Evolutionary conservation across 495 filamentous ascomycete genomes (phyloP).

Genomic region (Daldinia loculata): DNA sequence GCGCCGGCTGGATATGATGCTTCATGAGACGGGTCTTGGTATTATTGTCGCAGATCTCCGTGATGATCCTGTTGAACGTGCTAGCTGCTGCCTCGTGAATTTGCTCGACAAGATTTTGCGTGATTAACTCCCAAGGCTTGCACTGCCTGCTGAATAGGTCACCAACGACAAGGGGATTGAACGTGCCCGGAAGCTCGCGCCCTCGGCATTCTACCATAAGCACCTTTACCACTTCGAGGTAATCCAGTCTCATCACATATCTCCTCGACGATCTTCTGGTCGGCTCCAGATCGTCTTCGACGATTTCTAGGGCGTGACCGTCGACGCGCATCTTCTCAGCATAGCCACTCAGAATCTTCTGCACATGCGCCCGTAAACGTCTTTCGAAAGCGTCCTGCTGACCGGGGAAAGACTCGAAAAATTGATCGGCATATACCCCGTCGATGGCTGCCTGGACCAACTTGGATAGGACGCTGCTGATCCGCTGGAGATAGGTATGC

Average conservation of each 20-base stretch:
- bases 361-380: constrained; percentile 46
- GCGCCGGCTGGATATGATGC: constrained; percentile 50
- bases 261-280: constrained; percentile 11
- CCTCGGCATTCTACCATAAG: constrained; percentile 42
- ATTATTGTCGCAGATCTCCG: constrained; percentile 47
- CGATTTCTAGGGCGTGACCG: constrained; percentile 44
- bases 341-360: constrained; percentile 42
- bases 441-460: constrained; percentile 38
- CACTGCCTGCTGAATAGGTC: constrained; percentile 53
- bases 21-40: constrained; percentile 52
- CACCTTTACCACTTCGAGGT: constrained; percentile 18
- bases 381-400: constrained; percentile 41
- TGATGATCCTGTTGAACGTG: constrained; percentile 44
- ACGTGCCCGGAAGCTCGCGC: constrained; percentile 52
- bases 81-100: constrained; percentile 43
- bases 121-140: constrained; percentile 49
- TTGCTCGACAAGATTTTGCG: constrained; percentile 43
- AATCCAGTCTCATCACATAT: constrained; percentile 23
- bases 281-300: constrained; percentile 34
- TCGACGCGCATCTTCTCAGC: constrained; percentile 38
- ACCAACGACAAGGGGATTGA: constrained; percentile 52
- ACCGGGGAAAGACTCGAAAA: constrained; percentile 38
- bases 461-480: constrained; percentile 35
- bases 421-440: constrained; percentile 39
- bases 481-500: constrained; percentile 50